Conservation (phyloP, 768 basidiomycete genomes). For the Holtermanniella nyarrowii region DNA sequence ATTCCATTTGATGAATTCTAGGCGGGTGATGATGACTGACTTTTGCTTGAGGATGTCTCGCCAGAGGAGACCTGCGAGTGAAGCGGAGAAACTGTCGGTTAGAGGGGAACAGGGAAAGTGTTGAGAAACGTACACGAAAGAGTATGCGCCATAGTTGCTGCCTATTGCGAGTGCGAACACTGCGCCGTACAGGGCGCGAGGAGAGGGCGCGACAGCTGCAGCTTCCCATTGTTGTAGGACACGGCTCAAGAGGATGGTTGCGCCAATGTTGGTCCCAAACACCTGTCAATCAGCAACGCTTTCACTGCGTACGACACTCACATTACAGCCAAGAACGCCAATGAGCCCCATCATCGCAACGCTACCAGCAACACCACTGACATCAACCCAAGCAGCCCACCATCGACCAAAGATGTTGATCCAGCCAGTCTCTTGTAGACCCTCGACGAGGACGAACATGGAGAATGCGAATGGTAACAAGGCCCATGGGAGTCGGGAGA, state of each 20-base stretch:
- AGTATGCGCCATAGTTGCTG: constrained; percentile 83
- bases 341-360: constrained; percentile 63
- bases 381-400: constrained; percentile 48
- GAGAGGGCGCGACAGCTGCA: constrained; percentile 10
- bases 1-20: constrained; percentile 66
- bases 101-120: not conserved
- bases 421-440: constrained; percentile 72
- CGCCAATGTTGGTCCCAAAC: constrained; percentile 82
- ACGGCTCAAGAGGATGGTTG: constrained; percentile 78
- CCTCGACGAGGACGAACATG: constrained; percentile 89
- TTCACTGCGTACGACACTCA: constrained; percentile 20
- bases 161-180: constrained; percentile 60
- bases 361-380: constrained; percentile 47
- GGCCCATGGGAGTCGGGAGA: constrained; percentile 58
- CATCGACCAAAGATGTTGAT: constrained; percentile 68
- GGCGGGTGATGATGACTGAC: constrained; percentile 52
- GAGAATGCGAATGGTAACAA: constrained; percentile 86
- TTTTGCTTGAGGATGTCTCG: constrained; percentile 61
- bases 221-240: constrained; percentile 24
- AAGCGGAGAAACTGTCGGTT: constrained; percentile 55
- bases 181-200: constrained; percentile 46
- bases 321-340: constrained; percentile 65
- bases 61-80: constrained; percentile 83
- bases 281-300: constrained; percentile 32
- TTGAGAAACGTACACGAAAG: constrained; percentile 49